phyloP scores from a whole-genome alignment of 345 rosid species.

The Leavenworthia alabamica region DNA sequence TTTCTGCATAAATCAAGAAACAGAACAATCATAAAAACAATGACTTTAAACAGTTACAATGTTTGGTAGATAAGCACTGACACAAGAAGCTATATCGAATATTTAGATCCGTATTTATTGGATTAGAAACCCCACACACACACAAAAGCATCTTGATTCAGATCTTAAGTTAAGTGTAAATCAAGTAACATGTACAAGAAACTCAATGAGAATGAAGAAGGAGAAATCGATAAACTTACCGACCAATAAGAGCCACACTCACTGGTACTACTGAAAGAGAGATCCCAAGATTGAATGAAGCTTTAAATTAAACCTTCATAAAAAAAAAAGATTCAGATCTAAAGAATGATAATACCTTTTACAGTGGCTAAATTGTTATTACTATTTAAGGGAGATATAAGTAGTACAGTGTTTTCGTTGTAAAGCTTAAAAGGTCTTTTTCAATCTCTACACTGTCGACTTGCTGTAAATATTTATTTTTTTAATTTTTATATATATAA shows the following conservation, averaged over 20 bases:
- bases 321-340: conserved; percentile 25
- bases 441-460: conserved; percentile 24
- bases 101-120: conserved; percentile 23
- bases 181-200: conserved; percentile 1
- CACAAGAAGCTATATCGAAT: conserved; percentile 6
- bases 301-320: neutral
- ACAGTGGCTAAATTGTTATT: conserved; percentile 9
- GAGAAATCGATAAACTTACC: conserved; percentile 2
- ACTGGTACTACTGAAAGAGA: conserved; percentile 14
- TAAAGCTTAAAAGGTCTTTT: conserved; percentile 6
- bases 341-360: conserved; percentile 9
- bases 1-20: conserved; percentile 23
- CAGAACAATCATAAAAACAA: conserved; percentile 2
- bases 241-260: neutral
- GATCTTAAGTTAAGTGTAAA: conserved; percentile 17
- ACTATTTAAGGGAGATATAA: conserved; percentile 8
- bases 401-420: conserved; percentile 17
- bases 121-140: conserved; percentile 8
- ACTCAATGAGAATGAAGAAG: conserved; percentile 4
- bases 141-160: conserved; percentile 12
- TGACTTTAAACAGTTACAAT: neutral
- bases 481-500: neutral
- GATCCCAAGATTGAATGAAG: conserved; percentile 16
- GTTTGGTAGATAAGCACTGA: conserved; percentile 5
- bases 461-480: conserved; percentile 13